Percentiles rank a stretch among this genome's conserved stretches.
These are phyloP conservation scores for Capillidium rhysosporum DNA, from an alignment of 371 early-diverging fungal species.

Conservation along the genomic window DNA sequence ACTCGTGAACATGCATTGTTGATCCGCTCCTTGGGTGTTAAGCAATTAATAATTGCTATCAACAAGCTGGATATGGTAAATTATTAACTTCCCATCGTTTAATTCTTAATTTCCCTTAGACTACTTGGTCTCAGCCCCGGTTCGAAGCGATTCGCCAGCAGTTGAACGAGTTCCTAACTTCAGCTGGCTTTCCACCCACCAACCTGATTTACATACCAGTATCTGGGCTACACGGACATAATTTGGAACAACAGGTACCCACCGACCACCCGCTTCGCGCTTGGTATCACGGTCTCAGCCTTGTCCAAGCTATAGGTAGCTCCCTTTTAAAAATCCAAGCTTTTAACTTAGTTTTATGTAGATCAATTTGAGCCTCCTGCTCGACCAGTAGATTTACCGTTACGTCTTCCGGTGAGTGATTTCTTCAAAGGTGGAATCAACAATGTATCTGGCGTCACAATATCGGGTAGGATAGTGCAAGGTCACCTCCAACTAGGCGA, in stretches of 20 bases:
- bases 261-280: slow-evolving; percentile 60
- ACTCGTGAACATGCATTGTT: slow-evolving; percentile 99
- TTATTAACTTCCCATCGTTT: background rate
- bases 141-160: slow-evolving; percentile 89
- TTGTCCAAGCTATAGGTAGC: slow-evolving; percentile 23
- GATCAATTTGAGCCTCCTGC: slow-evolving; percentile 83
- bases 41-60: slow-evolving; percentile 92
- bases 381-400: slow-evolving; percentile 85
- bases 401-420: slow-evolving; percentile 92
- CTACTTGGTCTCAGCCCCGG: slow-evolving; percentile 76
- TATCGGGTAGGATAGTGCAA: slow-evolving; percentile 66
- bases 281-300: slow-evolving; percentile 70
- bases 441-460: slow-evolving; percentile 51
- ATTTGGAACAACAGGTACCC: slow-evolving; percentile 50
- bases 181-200: slow-evolving; percentile 85
- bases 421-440: slow-evolving; percentile 98
- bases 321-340: slow-evolving; percentile 69
- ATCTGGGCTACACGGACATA: slow-evolving; percentile 95
- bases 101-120: background rate
- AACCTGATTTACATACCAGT: slow-evolving; percentile 88
- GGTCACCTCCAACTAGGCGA: slow-evolving; percentile 80
- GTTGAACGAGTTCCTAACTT: slow-evolving; percentile 81
- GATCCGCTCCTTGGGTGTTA: slow-evolving; percentile 93
- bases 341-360: slow-evolving; percentile 84
- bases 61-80: slow-evolving; percentile 98